These are phyloP conservation scores for Fusarium tupiense DNA, from an alignment of 2,329 filamentous ascomycete genomes.

Conservation along the genomic window DNA sequence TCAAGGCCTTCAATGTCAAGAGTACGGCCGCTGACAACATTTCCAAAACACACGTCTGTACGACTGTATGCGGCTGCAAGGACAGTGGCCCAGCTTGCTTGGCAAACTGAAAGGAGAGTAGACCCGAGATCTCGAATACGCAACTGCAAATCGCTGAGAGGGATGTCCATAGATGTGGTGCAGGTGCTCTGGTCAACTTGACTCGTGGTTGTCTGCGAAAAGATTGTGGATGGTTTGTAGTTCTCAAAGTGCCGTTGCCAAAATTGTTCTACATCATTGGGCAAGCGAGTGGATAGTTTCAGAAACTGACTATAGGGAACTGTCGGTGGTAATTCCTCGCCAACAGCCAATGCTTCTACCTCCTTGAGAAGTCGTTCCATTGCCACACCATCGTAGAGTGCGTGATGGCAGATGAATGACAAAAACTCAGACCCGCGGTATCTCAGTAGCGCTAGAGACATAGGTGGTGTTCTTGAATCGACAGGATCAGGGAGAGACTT, in stretches of 20 bases:
- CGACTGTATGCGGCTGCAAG: constrained; percentile 65
- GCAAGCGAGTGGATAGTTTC: constrained; percentile 61
- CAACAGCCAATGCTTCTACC: constrained; percentile 67
- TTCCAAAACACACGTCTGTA: constrained; percentile 85
- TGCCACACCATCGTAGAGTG: constrained; percentile 86
- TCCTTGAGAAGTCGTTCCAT: constrained; percentile 76
- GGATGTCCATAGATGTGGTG: constrained; percentile 44
- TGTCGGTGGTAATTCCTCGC: constrained; percentile 56
- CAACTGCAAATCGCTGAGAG: constrained; percentile 58
- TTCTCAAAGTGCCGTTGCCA: constrained; percentile 69
- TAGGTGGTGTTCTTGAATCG: constrained; percentile 56
- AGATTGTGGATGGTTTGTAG: constrained; percentile 53
- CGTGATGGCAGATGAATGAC: constrained; percentile 75
- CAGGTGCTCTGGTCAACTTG: constrained; percentile 45
- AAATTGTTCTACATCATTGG: constrained; percentile 65
- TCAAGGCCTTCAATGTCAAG: constrained; percentile 73
- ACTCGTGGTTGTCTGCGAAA: constrained; percentile 32
- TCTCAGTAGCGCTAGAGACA: constrained; percentile 56
- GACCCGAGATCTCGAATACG: constrained; percentile 63
- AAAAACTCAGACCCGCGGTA: constrained; percentile 48
- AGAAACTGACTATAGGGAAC: constrained; percentile 73
- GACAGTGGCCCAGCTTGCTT: constrained; percentile 77
- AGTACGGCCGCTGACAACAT: constrained; percentile 82
- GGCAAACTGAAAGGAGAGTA: constrained; percentile 73
- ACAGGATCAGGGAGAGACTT: constrained; percentile 51